Evolutionary conservation across 2,329 filamentous ascomycete species (phyloP).

Genomic region (Dactylonectria estremocensis): DNA sequence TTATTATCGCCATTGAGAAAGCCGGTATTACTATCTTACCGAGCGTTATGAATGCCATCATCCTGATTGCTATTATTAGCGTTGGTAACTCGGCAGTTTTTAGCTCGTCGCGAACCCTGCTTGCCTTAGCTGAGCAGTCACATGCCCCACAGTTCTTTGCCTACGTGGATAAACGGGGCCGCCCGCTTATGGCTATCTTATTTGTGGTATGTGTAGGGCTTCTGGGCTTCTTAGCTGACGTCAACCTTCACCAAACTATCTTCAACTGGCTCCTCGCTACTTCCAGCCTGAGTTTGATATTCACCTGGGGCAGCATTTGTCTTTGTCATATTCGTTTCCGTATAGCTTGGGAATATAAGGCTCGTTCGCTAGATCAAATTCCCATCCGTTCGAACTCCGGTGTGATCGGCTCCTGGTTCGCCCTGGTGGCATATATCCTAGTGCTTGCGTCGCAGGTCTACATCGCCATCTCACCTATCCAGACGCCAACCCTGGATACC

Average conservation of each 20-base stretch:
- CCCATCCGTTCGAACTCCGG: constrained; percentile 87
- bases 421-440: constrained; percentile 80
- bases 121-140: not conserved
- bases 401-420: constrained; percentile 85
- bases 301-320: constrained; percentile 60
- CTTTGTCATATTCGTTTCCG: constrained; percentile 92
- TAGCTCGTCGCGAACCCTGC: constrained; percentile 75
- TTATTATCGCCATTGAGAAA: constrained; percentile 91
- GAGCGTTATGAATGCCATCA: constrained; percentile 92
- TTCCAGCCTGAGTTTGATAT: constrained; percentile 88
- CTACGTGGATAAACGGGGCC: not conserved
- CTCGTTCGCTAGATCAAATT: constrained; percentile 79
- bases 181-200: not conserved
- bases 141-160: constrained; percentile 63
- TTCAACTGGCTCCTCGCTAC: constrained; percentile 66
- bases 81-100: constrained; percentile 94
- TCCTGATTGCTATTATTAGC: constrained; percentile 89
- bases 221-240: not conserved
- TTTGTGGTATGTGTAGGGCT: constrained; percentile 69
- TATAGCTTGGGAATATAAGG: constrained; percentile 77
- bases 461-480: constrained; percentile 83
- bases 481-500: not conserved
- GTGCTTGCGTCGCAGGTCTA: constrained; percentile 89
- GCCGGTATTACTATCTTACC: constrained; percentile 85
- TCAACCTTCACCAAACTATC: not conserved